Percentiles rank a stretch among this genome's conserved stretches.
These are phyloP conservation scores for Mucor lusitanicus DNA, from an alignment of 371 early-diverging fungal genomes.

Conservation along the genomic window DNA sequence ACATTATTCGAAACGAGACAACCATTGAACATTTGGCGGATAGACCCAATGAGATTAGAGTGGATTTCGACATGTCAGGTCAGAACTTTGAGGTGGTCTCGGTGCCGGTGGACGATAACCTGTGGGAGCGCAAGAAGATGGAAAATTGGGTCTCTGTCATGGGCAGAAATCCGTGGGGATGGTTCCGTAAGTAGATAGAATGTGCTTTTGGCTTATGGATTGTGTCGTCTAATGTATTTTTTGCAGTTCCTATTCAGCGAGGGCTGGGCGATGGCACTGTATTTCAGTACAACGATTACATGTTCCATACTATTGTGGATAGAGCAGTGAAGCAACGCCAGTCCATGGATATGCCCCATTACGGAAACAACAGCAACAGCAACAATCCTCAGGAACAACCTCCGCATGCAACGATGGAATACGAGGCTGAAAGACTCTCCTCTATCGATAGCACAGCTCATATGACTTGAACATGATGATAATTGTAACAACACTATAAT, in stretches of 20 bases:
- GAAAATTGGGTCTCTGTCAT: constrained; percentile 50
- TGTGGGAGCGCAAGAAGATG: constrained; percentile 47
- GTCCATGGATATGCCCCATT: constrained; percentile 8
- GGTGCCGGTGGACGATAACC: constrained; percentile 42
- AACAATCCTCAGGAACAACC: neutral
- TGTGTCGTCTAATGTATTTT: neutral
- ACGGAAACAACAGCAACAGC: constrained; percentile 6
- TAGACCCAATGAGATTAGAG: constrained; percentile 43
- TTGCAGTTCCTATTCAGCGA: constrained; percentile 39
- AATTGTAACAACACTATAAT: neutral
- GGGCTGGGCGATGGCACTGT: constrained; percentile 53
- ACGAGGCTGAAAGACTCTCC: constrained; percentile 15
- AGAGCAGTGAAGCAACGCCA: constrained; percentile 45
- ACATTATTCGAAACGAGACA: constrained; percentile 55
- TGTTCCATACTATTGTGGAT: constrained; percentile 38
- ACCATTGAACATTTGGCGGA: constrained; percentile 58
- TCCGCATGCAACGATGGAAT: neutral
- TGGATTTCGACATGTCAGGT: constrained; percentile 49
- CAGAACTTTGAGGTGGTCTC: constrained; percentile 49
- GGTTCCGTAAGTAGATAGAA: constrained; percentile 55
- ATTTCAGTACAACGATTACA: constrained; percentile 52
- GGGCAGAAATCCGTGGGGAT: constrained; percentile 35
- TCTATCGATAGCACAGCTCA: constrained; percentile 21
- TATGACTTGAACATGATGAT: constrained; percentile 2
- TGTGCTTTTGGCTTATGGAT: too few relatives aligned